Percentiles rank a stretch among this genome's conserved stretches.
Evolutionary conservation across 1,284 basidiomycete species (phyloP).

Genomic region (Boletellus deceptivus): DNA sequence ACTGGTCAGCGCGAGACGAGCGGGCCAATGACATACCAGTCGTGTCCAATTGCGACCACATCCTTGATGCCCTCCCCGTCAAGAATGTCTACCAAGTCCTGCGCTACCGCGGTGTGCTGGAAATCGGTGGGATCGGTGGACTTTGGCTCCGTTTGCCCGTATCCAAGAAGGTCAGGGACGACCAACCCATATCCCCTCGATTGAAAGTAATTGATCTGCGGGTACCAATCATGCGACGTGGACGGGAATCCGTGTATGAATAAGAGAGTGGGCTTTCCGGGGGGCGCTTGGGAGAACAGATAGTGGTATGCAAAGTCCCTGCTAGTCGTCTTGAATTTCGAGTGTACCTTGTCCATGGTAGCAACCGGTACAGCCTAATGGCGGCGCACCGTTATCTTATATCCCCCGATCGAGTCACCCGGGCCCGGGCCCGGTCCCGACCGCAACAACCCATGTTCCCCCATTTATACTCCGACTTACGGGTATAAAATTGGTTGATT

Average conservation of each 20-base stretch:
- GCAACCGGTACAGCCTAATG: neutral
- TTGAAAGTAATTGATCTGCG: slow-evolving; percentile 43
- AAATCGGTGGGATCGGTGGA: slow-evolving; percentile 40
- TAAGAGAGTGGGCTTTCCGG: slow-evolving; percentile 38
- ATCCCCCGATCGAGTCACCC: slow-evolving; percentile 1
- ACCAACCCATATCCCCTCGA: slow-evolving; percentile 46
- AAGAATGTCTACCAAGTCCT: slow-evolving; percentile 45
- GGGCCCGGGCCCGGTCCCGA: neutral
- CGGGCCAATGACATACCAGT: slow-evolving; percentile 35
- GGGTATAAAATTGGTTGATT: too few species aligned
- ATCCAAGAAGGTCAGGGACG: slow-evolving; percentile 51
- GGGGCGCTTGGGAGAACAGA: slow-evolving; percentile 25
- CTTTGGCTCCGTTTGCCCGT: slow-evolving; percentile 46
- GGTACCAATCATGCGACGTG: slow-evolving; percentile 43
- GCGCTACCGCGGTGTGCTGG: slow-evolving; percentile 34
- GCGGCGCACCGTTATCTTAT: slow-evolving; percentile 5
- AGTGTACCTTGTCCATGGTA: slow-evolving; percentile 28
- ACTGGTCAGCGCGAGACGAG: neutral
- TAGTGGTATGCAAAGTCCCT: slow-evolving; percentile 33
- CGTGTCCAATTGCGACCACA: slow-evolving; percentile 43
- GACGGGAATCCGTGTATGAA: slow-evolving; percentile 49
- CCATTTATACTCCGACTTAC: too few species aligned
- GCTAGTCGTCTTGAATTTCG: slow-evolving; percentile 26
- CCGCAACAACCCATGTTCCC: neutral
- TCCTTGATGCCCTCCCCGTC: slow-evolving; percentile 37